Evolutionary conservation across 352 stramenopile species (phyloP), one percentile per base, ranked within the genome.

Genomic region (Pythium coloratum): DNA sequence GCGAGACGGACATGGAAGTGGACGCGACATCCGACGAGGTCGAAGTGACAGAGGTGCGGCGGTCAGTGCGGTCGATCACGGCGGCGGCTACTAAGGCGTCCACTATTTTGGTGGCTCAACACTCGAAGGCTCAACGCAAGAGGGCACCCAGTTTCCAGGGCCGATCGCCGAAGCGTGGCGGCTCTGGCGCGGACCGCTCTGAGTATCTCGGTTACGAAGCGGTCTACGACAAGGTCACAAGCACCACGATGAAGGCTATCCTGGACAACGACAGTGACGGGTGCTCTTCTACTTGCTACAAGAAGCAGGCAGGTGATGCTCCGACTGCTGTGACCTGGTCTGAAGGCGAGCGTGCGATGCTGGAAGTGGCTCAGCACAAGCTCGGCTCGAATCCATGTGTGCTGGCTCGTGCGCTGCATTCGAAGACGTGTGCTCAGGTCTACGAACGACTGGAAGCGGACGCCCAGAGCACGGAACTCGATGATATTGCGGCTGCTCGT

Each of bases 171-270:
- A 84, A 78, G 32, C 66, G 64, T 2, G 28, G 28, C 6, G 65
- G 68, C 3, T 67, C 58, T 0, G 50, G 70, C 6, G 76, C 69
- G 2, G 81, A 90, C 30, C 55, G 70, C 33, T 86, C 78, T 0
- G 83, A 92, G 70, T 92, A 89, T 28, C 70, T 92, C 12, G 80
- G 78, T 0, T 75, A 78, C 30, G 82, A 86, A 36, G 33, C 46
- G 30, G 57, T 78, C 32, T 92, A 92, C 56, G 69, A 75, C 49
- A 53, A 66, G 12, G 71, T 87, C 28, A 88, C 70, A 2, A 71
- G 24, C 80, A 75, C 64, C 61, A 50, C 1, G 79, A 79, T 42
- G 0, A 40, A 26, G 16, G 51, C 50, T 18, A 26, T 34, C 44
- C 49, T 65, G 3, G 9, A 32, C 14, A 46, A 24, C 47, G 47